Evolutionary conservation across 352 stramenopile genomes (phyloP).

Genomic region (Phytopythium aichiense): DNA sequence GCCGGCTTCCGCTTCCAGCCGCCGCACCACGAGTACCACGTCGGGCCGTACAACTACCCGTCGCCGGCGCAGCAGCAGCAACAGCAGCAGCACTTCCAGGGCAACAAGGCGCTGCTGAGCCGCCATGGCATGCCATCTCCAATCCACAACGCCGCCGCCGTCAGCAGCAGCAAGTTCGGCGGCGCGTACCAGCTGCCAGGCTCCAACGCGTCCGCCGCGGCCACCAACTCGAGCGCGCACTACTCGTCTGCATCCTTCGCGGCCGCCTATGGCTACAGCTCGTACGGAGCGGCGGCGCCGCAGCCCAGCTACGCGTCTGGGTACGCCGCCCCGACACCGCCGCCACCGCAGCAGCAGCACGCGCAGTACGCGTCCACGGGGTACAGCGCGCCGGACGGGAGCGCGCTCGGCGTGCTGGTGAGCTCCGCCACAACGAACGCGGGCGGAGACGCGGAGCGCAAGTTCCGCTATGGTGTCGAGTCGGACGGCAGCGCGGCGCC

Average conservation of each 20-base stretch:
- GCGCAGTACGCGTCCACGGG: constrained; percentile 8
- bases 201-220: neutral
- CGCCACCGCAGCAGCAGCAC: constrained; percentile 19
- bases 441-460: constrained; percentile 21
- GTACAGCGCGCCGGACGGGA: constrained; percentile 27
- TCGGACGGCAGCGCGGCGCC: constrained; percentile 6
- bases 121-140: constrained; percentile 14
- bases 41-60: constrained; percentile 13
- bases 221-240: constrained; percentile 16
- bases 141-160: constrained; percentile 4
- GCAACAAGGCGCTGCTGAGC: constrained; percentile 29
- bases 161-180: constrained; percentile 22
- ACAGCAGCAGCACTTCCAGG: constrained; percentile 23
- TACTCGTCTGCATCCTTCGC: constrained; percentile 31
- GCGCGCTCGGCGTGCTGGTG: constrained; percentile 50
- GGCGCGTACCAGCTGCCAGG: constrained; percentile 3
- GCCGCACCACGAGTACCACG: constrained; percentile 1
- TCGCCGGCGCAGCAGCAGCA: constrained; percentile 24
- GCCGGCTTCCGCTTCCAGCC: constrained; percentile 1
- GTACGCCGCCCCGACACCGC: constrained; percentile 26
- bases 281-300: constrained; percentile 27
- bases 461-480: constrained; percentile 26
- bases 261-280: constrained; percentile 24
- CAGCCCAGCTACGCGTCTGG: constrained; percentile 14
- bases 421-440: constrained; percentile 42